These are phyloP conservation scores for Ogataea trehalophila DNA, from an alignment of 805 yeast genomes.

Conservation along the genomic window DNA sequence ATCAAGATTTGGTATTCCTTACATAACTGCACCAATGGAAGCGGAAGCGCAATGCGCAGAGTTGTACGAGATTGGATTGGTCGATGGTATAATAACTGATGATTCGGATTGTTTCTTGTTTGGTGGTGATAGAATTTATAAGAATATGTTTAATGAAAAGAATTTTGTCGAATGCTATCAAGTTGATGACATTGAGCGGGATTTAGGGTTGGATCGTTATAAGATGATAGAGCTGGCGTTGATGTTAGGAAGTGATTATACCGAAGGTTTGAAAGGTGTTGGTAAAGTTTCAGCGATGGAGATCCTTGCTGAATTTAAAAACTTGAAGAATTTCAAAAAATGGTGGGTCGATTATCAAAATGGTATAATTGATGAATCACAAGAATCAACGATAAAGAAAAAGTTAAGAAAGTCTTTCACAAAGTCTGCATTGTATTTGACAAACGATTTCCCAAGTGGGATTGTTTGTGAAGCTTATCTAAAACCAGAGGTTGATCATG, in stretches of 20 bases:
- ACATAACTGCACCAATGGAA: constrained; percentile 94
- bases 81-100: constrained; percentile 94
- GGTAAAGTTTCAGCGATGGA: constrained; percentile 95
- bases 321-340: constrained; percentile 34
- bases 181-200: constrained; percentile 49
- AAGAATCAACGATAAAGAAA: constrained; percentile 47
- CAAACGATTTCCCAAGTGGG: constrained; percentile 64
- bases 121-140: constrained; percentile 81
- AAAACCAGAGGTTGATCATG: constrained; percentile 80
- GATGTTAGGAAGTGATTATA: constrained; percentile 89
- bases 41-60: constrained; percentile 99
- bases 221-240: constrained; percentile 77
- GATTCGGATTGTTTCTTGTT: constrained; percentile 95
- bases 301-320: constrained; percentile 76
- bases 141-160: constrained; percentile 91
- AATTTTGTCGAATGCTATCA: constrained; percentile 85
- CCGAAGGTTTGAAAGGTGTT: constrained; percentile 86
- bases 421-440: constrained; percentile 48
- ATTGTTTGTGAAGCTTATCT: constrained; percentile 69
- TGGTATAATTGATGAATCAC: constrained; percentile 34
- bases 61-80: constrained; percentile 58
- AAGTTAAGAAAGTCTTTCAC: constrained; percentile 53
- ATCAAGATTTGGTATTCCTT: constrained; percentile 89
- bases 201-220: constrained; percentile 58
- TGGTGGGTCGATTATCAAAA: constrained; percentile 56